Evolutionary conservation across 2,329 filamentous ascomycete species (phyloP).

Genomic region (Spiromastix sp.): DNA sequence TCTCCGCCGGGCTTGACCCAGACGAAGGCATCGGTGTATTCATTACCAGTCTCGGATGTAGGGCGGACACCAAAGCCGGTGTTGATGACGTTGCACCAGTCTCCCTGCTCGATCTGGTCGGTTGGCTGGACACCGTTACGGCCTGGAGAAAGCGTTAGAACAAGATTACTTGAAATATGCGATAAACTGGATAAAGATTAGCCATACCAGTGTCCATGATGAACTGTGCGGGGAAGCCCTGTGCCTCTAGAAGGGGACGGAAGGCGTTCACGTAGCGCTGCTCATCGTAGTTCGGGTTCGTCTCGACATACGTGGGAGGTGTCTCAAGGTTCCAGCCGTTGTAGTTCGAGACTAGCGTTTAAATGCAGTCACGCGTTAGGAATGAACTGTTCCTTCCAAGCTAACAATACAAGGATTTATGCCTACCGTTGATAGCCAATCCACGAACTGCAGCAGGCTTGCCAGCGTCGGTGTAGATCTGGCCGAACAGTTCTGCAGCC

Average conservation of each 20-base stretch:
- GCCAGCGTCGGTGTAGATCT: conserved; percentile 28
- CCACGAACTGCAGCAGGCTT: conserved; percentile 23
- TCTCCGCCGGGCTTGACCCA: conserved; percentile 38
- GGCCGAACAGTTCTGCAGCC: conserved; percentile 33
- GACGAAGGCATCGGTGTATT: conserved; percentile 32
- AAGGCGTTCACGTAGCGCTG: conserved; percentile 31
- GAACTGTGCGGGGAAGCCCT: conserved; percentile 34
- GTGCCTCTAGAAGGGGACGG: conserved; percentile 26
- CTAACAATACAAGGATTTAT: conserved; percentile 16
- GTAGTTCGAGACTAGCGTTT: not conserved
- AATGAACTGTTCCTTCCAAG: too few species aligned
- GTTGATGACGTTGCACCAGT: conserved; percentile 36
- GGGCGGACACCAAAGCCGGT: conserved; percentile 30
- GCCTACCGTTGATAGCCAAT: conserved; percentile 31
- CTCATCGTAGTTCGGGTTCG: conserved; percentile 32
- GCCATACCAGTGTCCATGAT: conserved; percentile 40
- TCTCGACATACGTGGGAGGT: conserved; percentile 34
- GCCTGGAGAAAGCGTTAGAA: too few species aligned
- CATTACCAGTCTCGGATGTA: conserved; percentile 24
- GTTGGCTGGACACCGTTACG: conserved; percentile 28
- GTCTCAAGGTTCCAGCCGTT: conserved; percentile 27
- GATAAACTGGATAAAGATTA: too few species aligned
- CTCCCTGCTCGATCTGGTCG: conserved; percentile 28
- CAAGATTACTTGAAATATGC: too few species aligned
- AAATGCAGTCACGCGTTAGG: not conserved